Conservation (phyloP, 2,329 filamentous ascomycete genomes). For the Phoma sp. region DNA sequence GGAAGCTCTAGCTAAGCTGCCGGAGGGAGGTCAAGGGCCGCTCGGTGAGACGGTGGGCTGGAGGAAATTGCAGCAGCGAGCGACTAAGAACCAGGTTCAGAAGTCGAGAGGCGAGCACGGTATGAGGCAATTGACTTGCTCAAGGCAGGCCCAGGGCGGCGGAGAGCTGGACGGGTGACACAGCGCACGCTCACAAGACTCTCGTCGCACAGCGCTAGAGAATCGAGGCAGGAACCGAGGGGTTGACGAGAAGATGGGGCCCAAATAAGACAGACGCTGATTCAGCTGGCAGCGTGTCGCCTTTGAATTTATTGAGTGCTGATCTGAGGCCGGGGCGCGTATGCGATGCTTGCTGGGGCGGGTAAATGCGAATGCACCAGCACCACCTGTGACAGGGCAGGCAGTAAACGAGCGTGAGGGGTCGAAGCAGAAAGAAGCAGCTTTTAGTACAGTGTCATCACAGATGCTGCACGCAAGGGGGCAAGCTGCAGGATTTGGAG, state of each 20-base stretch:
- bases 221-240: slow-evolving; percentile 28
- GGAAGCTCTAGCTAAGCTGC: slow-evolving; percentile 17
- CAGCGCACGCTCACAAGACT: slow-evolving; percentile 34
- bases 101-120: slow-evolving; percentile 22
- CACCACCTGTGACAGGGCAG: neutral
- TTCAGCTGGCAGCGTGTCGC: slow-evolving; percentile 13
- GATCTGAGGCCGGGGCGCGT: neutral
- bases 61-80: slow-evolving; percentile 10
- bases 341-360: slow-evolving; percentile 6
- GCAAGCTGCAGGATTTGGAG: slow-evolving; percentile 22
- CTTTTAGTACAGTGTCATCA: slow-evolving; percentile 24
- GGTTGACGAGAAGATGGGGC: slow-evolving; percentile 18
- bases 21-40: slow-evolving; percentile 3
- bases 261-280: slow-evolving; percentile 21
- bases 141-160: slow-evolving; percentile 26
- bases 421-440: slow-evolving; percentile 22
- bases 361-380: slow-evolving; percentile 8
- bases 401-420: slow-evolving; percentile 37
- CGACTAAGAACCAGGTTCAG: slow-evolving; percentile 18
- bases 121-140: slow-evolving; percentile 20
- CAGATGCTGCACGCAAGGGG: slow-evolving; percentile 28
- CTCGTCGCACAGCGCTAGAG: slow-evolving; percentile 40
- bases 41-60: slow-evolving; percentile 15
- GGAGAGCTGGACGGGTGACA: slow-evolving; percentile 34
- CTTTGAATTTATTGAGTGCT: slow-evolving; percentile 17